Base-by-base conservation (phyloP, 768 basidiomycete species). In the Daedaleopsis sinensis region DNA sequence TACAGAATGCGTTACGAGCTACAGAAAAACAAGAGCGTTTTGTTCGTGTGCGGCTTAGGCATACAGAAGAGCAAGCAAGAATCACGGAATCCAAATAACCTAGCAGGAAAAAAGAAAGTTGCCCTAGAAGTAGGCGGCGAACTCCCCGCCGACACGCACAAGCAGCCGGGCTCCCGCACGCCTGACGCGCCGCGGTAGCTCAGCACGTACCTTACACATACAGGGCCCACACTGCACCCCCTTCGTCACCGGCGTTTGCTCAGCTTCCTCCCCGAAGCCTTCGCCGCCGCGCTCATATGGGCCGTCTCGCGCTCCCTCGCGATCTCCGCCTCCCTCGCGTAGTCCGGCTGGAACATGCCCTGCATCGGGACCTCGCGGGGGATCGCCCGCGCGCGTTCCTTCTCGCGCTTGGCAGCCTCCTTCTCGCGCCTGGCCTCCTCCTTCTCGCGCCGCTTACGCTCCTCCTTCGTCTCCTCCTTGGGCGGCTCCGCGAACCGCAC, bases 231-330 rank as follows among this genome's bases (percentile, higher is more conserved):
- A 42, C 37, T 18, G 37, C 4, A n/a, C 60, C 27, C 27, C 7
- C 27, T 32, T 32, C 27, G 27, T 68, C 61, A 69, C 47, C 65
- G 55, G 50, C 65, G 55, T 63, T 71, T 71, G 66, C 70, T 71
- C 57, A 71, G 48, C 66, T 71, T 71, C 46, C 66, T 52, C 36
- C 64, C 62, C 4, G 56, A 27, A 23, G 37, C 16, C 58, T 50
- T 43, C 55, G 53, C 62, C 55, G 49, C 51, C 51, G 57, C 49
- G 48, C 44, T 50, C 60, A 50, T 58, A 53, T 44, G 58, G 37
- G 55, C 59, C 12, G 35, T 16, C 48, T 67, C 65, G 46, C 59
- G 54, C 58, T 63, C 59, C 18, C 54, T 13, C 46, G 55, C 62
- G 19, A 61, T 11, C 65, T 67, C 59, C 49, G 58, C 65, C 63